Evolutionary conservation across 345 rosid species (phyloP).

Genomic region (Nephelium lappaceum): DNA sequence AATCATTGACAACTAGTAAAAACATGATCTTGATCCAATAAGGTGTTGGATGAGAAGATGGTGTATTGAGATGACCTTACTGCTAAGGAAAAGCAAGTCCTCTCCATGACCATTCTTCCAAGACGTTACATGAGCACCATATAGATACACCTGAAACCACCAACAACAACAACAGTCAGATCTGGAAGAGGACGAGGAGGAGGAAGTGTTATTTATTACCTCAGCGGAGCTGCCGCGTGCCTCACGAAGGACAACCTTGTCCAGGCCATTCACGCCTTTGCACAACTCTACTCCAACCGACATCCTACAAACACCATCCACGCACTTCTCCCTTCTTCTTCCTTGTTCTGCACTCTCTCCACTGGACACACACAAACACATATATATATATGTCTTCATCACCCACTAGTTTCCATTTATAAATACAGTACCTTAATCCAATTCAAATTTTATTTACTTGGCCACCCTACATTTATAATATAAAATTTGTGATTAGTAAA

Average conservation of each 20-base stretch:
- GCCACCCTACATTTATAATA: no score
- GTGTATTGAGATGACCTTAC: conserved; percentile 48
- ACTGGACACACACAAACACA: no score
- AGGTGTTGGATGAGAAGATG: not conserved
- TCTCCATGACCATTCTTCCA: conserved; percentile 94
- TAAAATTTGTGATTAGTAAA: no score
- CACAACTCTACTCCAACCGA: conserved; percentile 45
- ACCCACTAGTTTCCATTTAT: no score
- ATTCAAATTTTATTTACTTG: no score
- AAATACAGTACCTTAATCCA: no score
- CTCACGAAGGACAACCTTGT: conserved; percentile 74
- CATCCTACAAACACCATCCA: not conserved
- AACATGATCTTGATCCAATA: not conserved
- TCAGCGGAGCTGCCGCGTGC: conserved; percentile 71
- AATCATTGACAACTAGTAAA: not conserved
- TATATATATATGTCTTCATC: no score
- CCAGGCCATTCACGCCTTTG: conserved; percentile 77
- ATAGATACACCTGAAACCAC: conserved; percentile 68
- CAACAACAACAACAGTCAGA: not conserved
- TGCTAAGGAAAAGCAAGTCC: conserved; percentile 79
- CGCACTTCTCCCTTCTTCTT: no score
- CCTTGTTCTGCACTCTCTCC: no score
- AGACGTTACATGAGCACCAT: conserved; percentile 91
- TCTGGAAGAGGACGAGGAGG: not conserved
- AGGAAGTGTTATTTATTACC: conserved; percentile 43